These are phyloP conservation scores for Fusarium sp. DNA, from an alignment of 2,329 filamentous ascomycete genomes.

Conservation along the genomic window DNA sequence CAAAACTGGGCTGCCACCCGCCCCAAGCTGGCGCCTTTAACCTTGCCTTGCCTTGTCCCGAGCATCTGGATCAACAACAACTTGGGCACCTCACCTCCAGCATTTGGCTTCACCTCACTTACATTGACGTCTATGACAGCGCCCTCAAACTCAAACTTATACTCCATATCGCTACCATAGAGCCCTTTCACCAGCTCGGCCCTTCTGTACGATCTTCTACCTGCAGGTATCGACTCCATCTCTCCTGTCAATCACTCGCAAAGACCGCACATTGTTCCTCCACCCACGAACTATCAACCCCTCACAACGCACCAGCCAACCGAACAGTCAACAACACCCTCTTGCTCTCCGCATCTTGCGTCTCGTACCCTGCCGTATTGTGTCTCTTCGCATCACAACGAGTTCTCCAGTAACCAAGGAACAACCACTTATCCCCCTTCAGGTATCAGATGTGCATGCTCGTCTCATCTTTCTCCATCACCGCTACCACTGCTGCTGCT, in stretches of 20 bases:
- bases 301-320: constrained; percentile 33
- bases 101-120: constrained; percentile 14
- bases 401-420: constrained; percentile 22
- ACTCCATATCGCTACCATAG: constrained; percentile 16
- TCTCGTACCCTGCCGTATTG: constrained; percentile 8
- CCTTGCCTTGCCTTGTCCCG: constrained; percentile 41
- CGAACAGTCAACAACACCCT: constrained; percentile 3
- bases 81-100: constrained; percentile 7
- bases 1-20: constrained; percentile 48
- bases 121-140: constrained; percentile 14
- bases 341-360: constrained; percentile 35
- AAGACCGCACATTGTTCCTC: constrained; percentile 42
- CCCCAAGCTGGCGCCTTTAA: constrained; percentile 37
- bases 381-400: constrained; percentile 14
- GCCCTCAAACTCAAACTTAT: constrained; percentile 13
- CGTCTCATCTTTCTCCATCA: constrained; percentile 8
- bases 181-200: constrained; percentile 18
- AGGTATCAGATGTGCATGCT: constrained; percentile 21
- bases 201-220: constrained; percentile 20
- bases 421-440: constrained; percentile 5
- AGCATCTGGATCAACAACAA: constrained; percentile 49
- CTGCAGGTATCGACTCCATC: constrained; percentile 31
- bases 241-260: constrained; percentile 43
- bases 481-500: not conserved
- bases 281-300: constrained; percentile 41